Base-by-base conservation (phyloP, 306 rosid genomes). In the Chamaecrista fasciculata region DNA sequence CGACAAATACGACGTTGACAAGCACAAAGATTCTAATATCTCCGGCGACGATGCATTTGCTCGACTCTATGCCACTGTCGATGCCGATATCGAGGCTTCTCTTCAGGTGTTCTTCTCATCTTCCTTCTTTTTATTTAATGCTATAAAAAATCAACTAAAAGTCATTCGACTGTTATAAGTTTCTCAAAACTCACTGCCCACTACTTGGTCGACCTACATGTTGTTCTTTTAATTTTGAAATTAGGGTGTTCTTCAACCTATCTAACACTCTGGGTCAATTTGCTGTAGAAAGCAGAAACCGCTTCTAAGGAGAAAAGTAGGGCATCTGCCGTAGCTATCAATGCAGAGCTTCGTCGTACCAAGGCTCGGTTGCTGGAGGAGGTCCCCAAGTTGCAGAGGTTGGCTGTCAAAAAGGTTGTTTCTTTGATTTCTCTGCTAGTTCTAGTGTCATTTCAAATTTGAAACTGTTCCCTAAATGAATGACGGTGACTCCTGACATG, bases 271-370 rank as follows among this genome's bases (percentile, higher is more conserved):
- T 26, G n/a, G 56, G 57, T 75, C 0, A 21, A 73, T 40, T 80
- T 20, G 83, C 18, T 85, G 84, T 67, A 95, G 99, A 95, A 95
- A 95, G 96, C 99, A 36, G 99, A 89, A 71, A 66, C 76, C 4
- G 97, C 95, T 78, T 84, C 96, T 3, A 89, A 84, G 74, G 99
- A 91, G 80, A 95, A 86, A 73, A 91, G 70, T 37, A 87, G 82
- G 77, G 99, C 99, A 9, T 87, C 99, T 29, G 86, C 89, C 6
- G 99, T 91, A 67, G 96, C 97, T 14, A 48, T 95, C 87, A 95
- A 91, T 83, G 97, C 97, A 1, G 99, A 95, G 89, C 87, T 95
- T 86, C 99, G 99, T 75, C 92, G 97, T 36, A 95, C 90, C 24
- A 95, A 95, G 79, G 88, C 96, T 73, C 78, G 96, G 55, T 84